phyloP scores from a whole-genome alignment of 306 rosid species.

The Ammopiptanthus mongolicus region DNA sequence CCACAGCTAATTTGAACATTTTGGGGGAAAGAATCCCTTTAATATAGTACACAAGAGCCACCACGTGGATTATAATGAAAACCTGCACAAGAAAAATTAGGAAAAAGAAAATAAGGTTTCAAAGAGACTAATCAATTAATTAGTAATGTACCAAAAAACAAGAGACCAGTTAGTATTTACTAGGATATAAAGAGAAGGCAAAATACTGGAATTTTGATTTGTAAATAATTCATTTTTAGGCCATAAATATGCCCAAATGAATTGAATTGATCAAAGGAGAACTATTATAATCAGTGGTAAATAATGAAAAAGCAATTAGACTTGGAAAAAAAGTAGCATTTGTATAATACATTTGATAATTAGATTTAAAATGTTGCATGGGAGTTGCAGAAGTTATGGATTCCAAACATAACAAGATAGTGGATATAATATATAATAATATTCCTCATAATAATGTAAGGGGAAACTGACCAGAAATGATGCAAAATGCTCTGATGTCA shows the following conservation, averaged over 20 bases:
- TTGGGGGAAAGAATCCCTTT: conserved; percentile 83
- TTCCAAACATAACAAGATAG: not conserved
- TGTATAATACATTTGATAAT: not conserved
- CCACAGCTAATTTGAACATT: conserved; percentile 91
- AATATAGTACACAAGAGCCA: conserved; percentile 90
- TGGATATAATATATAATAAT: not conserved
- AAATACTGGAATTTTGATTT: not conserved
- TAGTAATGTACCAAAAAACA: too few relatives aligned
- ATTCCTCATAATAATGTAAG: not conserved
- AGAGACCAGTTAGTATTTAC: not conserved
- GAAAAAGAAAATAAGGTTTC: conserved; percentile 16
- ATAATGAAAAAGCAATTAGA: not conserved
- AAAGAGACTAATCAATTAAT: conserved; percentile 1
- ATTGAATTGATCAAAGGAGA: not conserved
- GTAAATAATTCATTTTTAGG: not conserved
- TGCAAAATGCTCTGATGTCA: conserved; percentile 98
- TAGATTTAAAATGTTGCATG: not conserved
- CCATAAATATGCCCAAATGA: not conserved
- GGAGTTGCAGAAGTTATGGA: not conserved
- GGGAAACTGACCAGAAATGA: conserved; percentile 77
- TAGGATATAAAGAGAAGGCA: not conserved
- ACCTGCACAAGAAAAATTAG: conserved; percentile 55
- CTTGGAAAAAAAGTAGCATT: not conserved
- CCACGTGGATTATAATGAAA: conserved; percentile 90
- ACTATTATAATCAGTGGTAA: not conserved